Evolutionary conservation across 1,284 basidiomycete species (phyloP).

Genomic region (Amylostereum areolatum): DNA sequence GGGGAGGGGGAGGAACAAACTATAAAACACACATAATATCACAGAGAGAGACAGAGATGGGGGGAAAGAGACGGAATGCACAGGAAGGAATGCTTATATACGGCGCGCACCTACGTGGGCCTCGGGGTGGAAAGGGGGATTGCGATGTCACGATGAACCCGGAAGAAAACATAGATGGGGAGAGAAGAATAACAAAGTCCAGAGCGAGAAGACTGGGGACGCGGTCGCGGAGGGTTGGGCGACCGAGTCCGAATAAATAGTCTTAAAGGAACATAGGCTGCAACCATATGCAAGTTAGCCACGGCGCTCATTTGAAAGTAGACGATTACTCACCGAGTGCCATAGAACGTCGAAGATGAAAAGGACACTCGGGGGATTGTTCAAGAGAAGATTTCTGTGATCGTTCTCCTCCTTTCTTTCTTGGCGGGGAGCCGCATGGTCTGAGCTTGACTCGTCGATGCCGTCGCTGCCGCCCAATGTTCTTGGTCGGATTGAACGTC

Average conservation of each 20-base stretch:
- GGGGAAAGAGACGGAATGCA: not conserved
- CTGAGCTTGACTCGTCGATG: slow-evolving; percentile 22
- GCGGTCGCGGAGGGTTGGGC: too few relatives aligned
- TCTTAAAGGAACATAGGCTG: too few relatives aligned
- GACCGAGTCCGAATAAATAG: too few relatives aligned
- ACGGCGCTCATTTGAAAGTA: too few relatives aligned
- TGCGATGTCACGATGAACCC: too few relatives aligned
- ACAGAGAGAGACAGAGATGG: not conserved
- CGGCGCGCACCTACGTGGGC: not conserved
- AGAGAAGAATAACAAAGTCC: too few relatives aligned
- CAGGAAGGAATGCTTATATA: not conserved
- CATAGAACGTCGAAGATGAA: too few relatives aligned
- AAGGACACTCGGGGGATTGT: not conserved
- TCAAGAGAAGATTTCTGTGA: slow-evolving; percentile 41
- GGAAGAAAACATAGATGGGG: too few relatives aligned
- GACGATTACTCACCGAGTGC: too few relatives aligned
- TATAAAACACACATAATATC: not conserved
- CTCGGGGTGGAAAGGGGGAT: too few relatives aligned
- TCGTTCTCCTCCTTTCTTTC: slow-evolving; percentile 40
- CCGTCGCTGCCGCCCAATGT: slow-evolving; percentile 4
- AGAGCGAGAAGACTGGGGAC: too few relatives aligned
- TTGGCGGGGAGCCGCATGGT: slow-evolving; percentile 31
- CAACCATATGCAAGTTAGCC: too few relatives aligned
- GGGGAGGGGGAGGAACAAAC: not conserved
- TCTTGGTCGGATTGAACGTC: not conserved